A percentile compares a stretch with the other conserved stretches of the same genome.
Evolutionary conservation across 1,139 yeast genomes (phyloP).

Genomic region (Magnusiomyces magnusii): DNA sequence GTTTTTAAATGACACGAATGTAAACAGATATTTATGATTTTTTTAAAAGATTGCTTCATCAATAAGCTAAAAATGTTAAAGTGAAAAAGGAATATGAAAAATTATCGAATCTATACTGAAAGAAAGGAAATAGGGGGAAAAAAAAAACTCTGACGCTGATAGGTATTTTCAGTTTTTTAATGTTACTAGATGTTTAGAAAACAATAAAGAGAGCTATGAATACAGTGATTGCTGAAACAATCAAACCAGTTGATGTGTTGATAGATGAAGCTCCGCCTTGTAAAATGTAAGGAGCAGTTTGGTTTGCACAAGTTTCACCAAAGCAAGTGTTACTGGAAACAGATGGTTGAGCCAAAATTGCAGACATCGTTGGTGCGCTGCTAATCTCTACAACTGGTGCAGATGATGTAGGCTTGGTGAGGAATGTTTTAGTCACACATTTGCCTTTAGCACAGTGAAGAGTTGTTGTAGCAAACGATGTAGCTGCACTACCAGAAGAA

Average conservation of each 20-base stretch:
- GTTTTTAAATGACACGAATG: too few relatives aligned
- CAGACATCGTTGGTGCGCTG: background rate
- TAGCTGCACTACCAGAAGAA: background rate
- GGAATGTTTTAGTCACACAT: background rate
- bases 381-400: too few relatives aligned
- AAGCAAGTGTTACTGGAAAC: background rate
- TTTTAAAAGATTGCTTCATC: background rate
- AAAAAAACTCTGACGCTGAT: background rate
- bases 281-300: background rate
- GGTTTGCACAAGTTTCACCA: background rate
- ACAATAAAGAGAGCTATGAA: background rate
- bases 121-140: background rate
- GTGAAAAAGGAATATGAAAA: too few relatives aligned
- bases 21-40: too few relatives aligned
- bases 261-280: background rate
- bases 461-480: background rate
- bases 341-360: background rate
- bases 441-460: background rate
- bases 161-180: too few relatives aligned
- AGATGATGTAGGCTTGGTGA: background rate
- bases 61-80: too few relatives aligned
- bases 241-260: background rate
- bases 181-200: background rate
- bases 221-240: background rate
- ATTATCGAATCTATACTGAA: too few relatives aligned